Conservation (phyloP, 805 yeast genomes). For the Metschnikowia corniflorae region DNA sequence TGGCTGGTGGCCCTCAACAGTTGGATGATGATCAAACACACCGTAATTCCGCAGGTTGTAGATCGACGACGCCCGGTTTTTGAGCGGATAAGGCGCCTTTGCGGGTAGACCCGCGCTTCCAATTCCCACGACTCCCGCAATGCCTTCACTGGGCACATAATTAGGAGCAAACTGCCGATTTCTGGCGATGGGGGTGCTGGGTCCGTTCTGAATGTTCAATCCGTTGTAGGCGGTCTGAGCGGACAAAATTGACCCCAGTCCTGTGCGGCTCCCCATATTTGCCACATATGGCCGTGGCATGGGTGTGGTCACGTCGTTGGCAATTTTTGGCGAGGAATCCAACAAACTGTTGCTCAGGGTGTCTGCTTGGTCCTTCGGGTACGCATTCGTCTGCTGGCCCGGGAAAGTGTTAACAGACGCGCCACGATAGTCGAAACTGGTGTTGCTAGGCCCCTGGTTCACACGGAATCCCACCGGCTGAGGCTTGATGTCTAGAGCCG, state of each 20-base stretch:
- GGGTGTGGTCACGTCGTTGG: constrained; percentile 31
- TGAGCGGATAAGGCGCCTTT: constrained; percentile 25
- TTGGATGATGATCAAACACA: constrained; percentile 44
- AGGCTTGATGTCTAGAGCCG: constrained; percentile 1
- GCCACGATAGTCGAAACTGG: constrained; percentile 14
- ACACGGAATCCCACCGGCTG: constrained; percentile 6
- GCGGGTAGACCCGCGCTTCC: constrained; percentile 16
- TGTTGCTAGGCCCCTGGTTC: constrained; percentile 4
- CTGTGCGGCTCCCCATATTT: not conserved
- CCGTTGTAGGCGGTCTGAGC: constrained; percentile 6
- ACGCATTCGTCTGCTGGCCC: no score
- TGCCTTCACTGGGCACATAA: constrained; percentile 27
- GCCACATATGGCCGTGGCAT: constrained; percentile 3
- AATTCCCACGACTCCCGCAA: constrained; percentile 20
- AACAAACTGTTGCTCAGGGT: constrained; percentile 24
- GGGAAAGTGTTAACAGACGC: no score
- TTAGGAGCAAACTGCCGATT: constrained; percentile 33
- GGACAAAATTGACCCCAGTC: not conserved
- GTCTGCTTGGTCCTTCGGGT: constrained; percentile 2
- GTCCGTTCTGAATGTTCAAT: constrained; percentile 29
- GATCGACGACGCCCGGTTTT: constrained; percentile 17
- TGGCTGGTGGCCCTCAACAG: constrained; percentile 45
- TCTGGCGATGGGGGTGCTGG: constrained; percentile 32
- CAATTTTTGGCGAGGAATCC: constrained; percentile 31
- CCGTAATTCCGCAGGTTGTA: constrained; percentile 23